phyloP scores from a whole-genome alignment of 140 eudicot genomes.

The Anethum foeniculum region DNA sequence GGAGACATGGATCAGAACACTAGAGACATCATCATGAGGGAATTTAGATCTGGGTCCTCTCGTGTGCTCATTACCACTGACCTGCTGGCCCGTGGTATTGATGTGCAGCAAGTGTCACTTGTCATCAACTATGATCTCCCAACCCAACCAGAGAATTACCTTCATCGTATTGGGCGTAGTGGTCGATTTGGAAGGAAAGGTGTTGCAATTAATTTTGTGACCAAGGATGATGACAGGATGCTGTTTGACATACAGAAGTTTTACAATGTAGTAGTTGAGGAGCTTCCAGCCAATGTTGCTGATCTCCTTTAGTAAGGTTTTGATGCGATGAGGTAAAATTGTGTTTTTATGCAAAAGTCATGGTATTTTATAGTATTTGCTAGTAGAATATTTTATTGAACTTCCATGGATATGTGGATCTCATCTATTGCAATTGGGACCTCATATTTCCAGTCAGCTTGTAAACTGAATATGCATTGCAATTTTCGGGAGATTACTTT shows the following conservation, averaged over 20 bases:
- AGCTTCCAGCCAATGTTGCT: conserved; percentile 39
- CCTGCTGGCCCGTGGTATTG: conserved; percentile 45
- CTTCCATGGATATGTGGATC: neutral
- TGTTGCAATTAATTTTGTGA: conserved; percentile 45
- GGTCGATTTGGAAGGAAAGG: conserved; percentile 49
- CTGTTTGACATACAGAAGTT: conserved; percentile 41
- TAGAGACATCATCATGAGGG: conserved; percentile 34
- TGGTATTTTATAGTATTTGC: neutral
- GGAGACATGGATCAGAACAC: conserved; percentile 43
- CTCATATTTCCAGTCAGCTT: neutral
- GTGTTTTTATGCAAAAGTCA: neutral
- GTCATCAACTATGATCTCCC: conserved; percentile 46
- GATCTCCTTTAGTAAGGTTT: conserved; percentile 23
- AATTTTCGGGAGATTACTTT: neutral
- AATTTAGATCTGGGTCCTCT: conserved; percentile 34
- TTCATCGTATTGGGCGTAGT: conserved; percentile 42
- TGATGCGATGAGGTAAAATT: conserved; percentile 6
- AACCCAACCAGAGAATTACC: conserved; percentile 45
- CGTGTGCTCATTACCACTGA: conserved; percentile 35
- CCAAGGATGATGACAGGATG: conserved; percentile 36
- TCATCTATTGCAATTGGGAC: conserved; percentile 3
- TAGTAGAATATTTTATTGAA: conserved; percentile 1
- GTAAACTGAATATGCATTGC: neutral
- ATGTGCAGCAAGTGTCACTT: conserved; percentile 47
- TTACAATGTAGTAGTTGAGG: conserved; percentile 35